phyloP scores from a whole-genome alignment of 768 basidiomycete species.

The Suillus subluteus region DNA sequence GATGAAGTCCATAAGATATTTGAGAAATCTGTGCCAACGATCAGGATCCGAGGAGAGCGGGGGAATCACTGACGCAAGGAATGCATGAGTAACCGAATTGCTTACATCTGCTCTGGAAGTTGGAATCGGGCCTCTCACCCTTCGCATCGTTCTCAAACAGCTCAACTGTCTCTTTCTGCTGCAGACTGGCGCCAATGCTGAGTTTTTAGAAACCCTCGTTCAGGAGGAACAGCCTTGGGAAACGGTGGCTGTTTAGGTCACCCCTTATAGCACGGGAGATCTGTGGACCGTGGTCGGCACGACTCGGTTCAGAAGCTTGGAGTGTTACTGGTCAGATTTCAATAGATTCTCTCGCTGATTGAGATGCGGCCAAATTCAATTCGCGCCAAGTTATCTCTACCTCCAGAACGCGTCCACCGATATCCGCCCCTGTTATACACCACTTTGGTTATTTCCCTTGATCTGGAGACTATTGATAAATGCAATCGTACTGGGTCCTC shows the following conservation, averaged over 20 bases:
- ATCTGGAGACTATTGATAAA: not conserved
- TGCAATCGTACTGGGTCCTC: not conserved
- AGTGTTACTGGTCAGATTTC: not conserved
- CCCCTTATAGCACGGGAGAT: not conserved
- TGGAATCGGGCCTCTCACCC: not conserved
- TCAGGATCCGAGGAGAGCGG: not conserved
- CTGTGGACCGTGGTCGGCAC: not conserved
- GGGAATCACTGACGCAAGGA: not conserved
- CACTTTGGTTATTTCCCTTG: not conserved
- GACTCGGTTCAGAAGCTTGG: not conserved
- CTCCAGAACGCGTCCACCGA: not conserved
- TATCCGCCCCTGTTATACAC: not conserved
- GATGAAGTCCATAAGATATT: not conserved
- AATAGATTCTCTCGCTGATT: not conserved
- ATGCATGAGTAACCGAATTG: not conserved
- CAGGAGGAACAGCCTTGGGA: not conserved
- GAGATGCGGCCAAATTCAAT: not conserved
- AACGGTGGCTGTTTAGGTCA: not conserved
- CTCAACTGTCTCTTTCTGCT: not conserved
- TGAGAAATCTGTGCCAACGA: not conserved
- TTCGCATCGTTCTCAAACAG: not conserved
- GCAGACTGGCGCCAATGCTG: not conserved
- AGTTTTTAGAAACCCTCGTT: not conserved
- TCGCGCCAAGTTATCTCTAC: not conserved
- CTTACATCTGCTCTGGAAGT: not conserved